phyloP scores from a whole-genome alignment of 345 rosid genomes.

The Diplotaxis tenuifolia region DNA sequence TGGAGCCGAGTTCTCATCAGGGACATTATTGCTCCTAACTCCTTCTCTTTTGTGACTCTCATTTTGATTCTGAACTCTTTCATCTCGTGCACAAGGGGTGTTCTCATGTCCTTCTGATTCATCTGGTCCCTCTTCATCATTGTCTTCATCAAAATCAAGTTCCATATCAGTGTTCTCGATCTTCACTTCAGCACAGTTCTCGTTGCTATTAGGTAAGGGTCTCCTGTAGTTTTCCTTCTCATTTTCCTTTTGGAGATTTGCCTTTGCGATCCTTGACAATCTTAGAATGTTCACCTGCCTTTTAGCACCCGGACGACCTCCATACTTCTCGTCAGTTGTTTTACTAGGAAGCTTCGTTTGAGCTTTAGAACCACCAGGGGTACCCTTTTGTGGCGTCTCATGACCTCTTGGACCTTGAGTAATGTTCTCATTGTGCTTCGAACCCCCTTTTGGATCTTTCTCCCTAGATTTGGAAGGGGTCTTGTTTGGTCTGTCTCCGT shows the following conservation, averaged over 20 bases:
- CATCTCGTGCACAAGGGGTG: slow-evolving; percentile 42
- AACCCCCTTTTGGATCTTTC: slow-evolving; percentile 63
- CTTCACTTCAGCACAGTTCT: slow-evolving; percentile 85
- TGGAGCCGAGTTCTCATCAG: slow-evolving; percentile 40
- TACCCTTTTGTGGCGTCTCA: slow-evolving; percentile 68
- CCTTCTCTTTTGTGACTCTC: slow-evolving; percentile 41
- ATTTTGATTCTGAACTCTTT: slow-evolving; percentile 37
- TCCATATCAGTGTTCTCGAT: slow-evolving; percentile 97
- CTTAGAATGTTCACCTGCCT: slow-evolving; percentile 82
- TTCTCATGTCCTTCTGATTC: slow-evolving; percentile 67
- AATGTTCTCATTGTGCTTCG: slow-evolving; percentile 64
- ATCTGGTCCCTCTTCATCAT: slow-evolving; percentile 73
- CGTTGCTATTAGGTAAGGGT: slow-evolving; percentile 65
- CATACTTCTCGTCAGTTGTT: slow-evolving; percentile 62
- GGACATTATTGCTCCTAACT: slow-evolving; percentile 43
- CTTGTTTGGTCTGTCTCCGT: slow-evolving; percentile 71
- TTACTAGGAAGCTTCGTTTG: slow-evolving; percentile 58
- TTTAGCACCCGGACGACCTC: slow-evolving; percentile 53
- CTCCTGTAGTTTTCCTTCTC: slow-evolving; percentile 97
- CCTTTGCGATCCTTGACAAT: slow-evolving; percentile 89
- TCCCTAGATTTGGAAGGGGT: slow-evolving; percentile 73
- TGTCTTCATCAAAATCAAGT: slow-evolving; percentile 87
- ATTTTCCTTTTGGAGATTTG: slow-evolving; percentile 87
- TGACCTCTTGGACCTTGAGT: slow-evolving; percentile 47
- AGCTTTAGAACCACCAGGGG: slow-evolving; percentile 53